These are phyloP conservation scores for Colletotrichum musicola DNA, from an alignment of 2,329 filamentous ascomycete genomes.

Conservation along the genomic window DNA sequence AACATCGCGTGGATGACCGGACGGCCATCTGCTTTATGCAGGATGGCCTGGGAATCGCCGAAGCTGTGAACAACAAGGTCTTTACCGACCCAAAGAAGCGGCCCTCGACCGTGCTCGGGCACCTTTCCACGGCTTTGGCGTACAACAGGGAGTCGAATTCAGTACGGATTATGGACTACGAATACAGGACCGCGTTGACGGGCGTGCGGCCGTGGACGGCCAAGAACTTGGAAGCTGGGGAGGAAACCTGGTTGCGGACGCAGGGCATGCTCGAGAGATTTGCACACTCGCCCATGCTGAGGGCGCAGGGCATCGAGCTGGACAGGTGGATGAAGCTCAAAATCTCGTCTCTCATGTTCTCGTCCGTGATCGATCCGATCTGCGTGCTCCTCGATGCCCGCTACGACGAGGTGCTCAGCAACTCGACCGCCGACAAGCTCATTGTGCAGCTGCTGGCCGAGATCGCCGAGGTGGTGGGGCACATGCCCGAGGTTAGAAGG, in stretches of 20 bases:
- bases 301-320: constrained; percentile 69
- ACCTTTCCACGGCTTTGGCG: constrained; percentile 63
- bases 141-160: constrained; percentile 55
- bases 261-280: constrained; percentile 74
- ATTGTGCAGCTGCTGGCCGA: constrained; percentile 82
- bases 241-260: constrained; percentile 44
- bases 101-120: constrained; percentile 82
- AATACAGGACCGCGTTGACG: constrained; percentile 50
- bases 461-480: constrained; percentile 77
- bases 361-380: constrained; percentile 83
- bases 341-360: constrained; percentile 82
- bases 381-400: constrained; percentile 82
- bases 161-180: constrained; percentile 51
- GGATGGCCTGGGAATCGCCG: constrained; percentile 86
- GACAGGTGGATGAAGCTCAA: constrained; percentile 78
- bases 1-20: constrained; percentile 73
- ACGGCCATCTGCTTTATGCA: constrained; percentile 83
- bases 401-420: constrained; percentile 79
- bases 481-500: constrained; percentile 79
- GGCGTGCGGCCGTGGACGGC: constrained; percentile 40
- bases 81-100: constrained; percentile 75
- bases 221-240: constrained; percentile 23
- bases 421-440: constrained; percentile 72
- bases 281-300: constrained; percentile 71
- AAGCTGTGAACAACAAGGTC: constrained; percentile 77